Conservation (phyloP, 169 alveolate genomes). For the Plasmodium malariae region DNA sequence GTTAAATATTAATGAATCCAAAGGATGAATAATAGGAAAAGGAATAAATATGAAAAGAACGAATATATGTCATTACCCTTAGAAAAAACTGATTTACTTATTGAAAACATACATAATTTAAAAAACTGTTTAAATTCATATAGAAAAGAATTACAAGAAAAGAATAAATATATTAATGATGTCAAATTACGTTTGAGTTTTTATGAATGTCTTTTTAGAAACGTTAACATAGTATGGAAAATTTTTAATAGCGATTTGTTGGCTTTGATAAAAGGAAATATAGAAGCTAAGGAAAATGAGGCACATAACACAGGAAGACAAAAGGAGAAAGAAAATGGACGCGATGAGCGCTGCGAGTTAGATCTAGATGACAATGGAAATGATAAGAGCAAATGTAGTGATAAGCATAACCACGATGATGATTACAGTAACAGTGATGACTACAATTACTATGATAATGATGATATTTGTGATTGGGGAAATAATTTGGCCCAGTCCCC, state of each 20-base stretch:
- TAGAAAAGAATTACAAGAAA: conserved; percentile 60
- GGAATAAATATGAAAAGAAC: conserved; percentile 38
- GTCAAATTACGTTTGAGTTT: conserved; percentile 17
- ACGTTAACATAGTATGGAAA: conserved; percentile 52
- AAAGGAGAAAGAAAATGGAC: neutral
- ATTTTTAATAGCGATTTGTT: conserved; percentile 52
- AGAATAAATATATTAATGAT: conserved; percentile 32
- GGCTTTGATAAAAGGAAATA: neutral
- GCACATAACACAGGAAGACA: neutral
- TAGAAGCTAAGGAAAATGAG: neutral
- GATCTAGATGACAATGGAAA: neutral
- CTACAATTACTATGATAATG: neutral
- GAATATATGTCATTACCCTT: conserved; percentile 52
- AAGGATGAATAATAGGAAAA: conserved; percentile 56
- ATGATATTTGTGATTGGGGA: neutral
- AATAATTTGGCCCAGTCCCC: conserved; percentile 5
- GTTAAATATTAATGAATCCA: neutral
- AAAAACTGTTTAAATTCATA: conserved; percentile 39
- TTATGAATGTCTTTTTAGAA: conserved; percentile 34
- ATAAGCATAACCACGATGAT: neutral
- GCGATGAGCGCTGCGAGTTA: neutral
- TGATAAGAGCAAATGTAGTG: neutral
- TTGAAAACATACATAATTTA: conserved; percentile 52
- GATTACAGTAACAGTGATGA: neutral
- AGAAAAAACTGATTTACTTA: conserved; percentile 55